Conservation (phyloP, 2,329 filamentous ascomycete genomes). For the Pestalotiopsis fici region DNA sequence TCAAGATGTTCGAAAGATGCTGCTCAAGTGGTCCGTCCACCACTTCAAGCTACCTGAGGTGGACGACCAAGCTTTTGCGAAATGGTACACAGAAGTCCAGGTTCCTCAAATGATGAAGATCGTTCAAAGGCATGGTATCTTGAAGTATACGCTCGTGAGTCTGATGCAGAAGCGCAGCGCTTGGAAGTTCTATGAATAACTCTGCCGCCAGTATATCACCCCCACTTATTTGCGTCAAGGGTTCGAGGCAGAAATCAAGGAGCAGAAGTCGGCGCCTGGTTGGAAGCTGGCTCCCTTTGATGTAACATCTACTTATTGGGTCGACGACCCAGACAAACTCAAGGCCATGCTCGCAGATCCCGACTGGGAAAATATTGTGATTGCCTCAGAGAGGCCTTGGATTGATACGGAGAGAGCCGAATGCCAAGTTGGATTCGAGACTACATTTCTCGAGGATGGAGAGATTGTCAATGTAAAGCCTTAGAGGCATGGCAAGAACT, state of each 20-base stretch:
- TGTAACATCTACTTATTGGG: constrained; percentile 7
- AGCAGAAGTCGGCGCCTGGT: background rate
- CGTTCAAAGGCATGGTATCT: constrained; percentile 4
- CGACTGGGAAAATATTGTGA: constrained; percentile 1
- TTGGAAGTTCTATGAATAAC: background rate
- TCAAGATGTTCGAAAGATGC: background rate
- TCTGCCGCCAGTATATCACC: constrained; percentile 1
- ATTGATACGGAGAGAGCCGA: constrained; percentile 7
- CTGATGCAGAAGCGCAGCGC: background rate
- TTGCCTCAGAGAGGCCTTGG: constrained; percentile 3
- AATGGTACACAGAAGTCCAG: constrained; percentile 8
- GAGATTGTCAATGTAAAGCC: constrained; percentile 2
- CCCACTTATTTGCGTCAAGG: background rate
- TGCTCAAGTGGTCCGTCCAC: constrained; percentile 7
- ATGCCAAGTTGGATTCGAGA: constrained; percentile 8
- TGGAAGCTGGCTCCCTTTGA: constrained; percentile 9
- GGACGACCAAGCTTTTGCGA: background rate
- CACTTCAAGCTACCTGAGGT: background rate
- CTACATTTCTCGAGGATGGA: constrained; percentile 17
- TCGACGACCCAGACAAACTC: constrained; percentile 8
- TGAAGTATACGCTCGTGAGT: background rate
- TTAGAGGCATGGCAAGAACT: too few relatives aligned
- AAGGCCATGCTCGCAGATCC: constrained; percentile 5
- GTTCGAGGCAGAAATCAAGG: background rate
- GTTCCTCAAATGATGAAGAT: constrained; percentile 1